Evolutionary conservation across 805 yeast genomes (phyloP).

Genomic region (Saccharomyces mikatae): DNA sequence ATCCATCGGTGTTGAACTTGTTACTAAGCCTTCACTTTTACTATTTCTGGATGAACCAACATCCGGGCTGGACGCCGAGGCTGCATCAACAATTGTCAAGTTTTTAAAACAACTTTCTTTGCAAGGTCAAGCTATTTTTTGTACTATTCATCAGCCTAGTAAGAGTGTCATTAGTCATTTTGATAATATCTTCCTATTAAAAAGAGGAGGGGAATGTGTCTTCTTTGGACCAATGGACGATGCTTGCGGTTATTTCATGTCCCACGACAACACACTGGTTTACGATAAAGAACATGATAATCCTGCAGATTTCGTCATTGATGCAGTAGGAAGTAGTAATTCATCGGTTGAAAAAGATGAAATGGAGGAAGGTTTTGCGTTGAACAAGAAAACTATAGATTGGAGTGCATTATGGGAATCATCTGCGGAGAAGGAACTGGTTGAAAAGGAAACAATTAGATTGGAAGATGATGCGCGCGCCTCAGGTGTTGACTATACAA

Average conservation of each 20-base stretch:
- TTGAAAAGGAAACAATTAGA: conserved; percentile 2
- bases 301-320: conserved; percentile 71
- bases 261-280: conserved; percentile 48
- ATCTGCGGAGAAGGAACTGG: conserved; percentile 9
- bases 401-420: conserved; percentile 21
- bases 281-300: conserved; percentile 45
- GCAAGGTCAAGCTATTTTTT: conserved; percentile 50
- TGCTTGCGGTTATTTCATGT: conserved; percentile 44
- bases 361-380: neutral
- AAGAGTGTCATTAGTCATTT: conserved; percentile 52
- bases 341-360: conserved; percentile 35
- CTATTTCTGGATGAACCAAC: conserved; percentile 56
- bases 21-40: conserved; percentile 45
- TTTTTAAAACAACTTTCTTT: conserved; percentile 42
- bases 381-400: conserved; percentile 5
- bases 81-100: conserved; percentile 52
- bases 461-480: conserved; percentile 15
- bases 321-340: conserved; percentile 61
- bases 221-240: conserved; percentile 69
- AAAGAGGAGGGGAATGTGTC: conserved; percentile 62
- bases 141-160: conserved; percentile 63
- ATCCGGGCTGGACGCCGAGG: conserved; percentile 51
- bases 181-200: conserved; percentile 52
- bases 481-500: conserved; percentile 14
- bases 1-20: conserved; percentile 49